Percentiles rank a stretch among this genome's conserved stretches.
Evolutionary conservation across 768 basidiomycete genomes (phyloP).

Genomic region (Baorangia bicolor): DNA sequence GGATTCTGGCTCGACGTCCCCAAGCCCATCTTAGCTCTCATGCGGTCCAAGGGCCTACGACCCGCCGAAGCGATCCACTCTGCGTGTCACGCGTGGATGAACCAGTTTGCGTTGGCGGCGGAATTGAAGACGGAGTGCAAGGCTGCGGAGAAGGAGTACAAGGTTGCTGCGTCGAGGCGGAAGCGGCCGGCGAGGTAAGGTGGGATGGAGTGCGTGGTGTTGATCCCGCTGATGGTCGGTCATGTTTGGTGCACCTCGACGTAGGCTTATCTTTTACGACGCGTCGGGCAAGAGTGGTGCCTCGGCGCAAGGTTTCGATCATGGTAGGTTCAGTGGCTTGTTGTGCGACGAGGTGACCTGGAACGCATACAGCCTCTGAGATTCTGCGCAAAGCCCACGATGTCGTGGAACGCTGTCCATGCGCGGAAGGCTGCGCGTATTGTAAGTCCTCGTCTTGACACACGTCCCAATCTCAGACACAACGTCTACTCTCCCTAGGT

Average conservation of each 20-base stretch:
- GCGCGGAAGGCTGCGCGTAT: conserved; percentile 64
- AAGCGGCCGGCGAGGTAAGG: conserved; percentile 58
- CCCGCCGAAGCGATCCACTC: conserved; percentile 83
- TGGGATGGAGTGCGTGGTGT: neutral
- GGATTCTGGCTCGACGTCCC: conserved; percentile 85
- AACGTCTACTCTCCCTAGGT: conserved; percentile 41
- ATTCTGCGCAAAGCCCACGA: conserved; percentile 59
- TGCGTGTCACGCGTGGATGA: conserved; percentile 81
- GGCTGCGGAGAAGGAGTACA: conserved; percentile 71
- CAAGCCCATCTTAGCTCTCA: conserved; percentile 45
- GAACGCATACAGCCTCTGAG: conserved; percentile 44
- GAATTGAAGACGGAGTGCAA: conserved; percentile 86
- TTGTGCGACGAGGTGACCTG: neutral
- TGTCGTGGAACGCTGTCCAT: conserved; percentile 59
- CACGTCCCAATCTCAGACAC: neutral
- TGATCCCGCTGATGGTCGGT: neutral
- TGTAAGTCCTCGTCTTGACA: conserved; percentile 45
- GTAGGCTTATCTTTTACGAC: conserved; percentile 82
- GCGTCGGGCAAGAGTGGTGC: conserved; percentile 66
- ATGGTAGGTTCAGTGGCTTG: conserved; percentile 43
- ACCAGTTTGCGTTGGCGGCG: conserved; percentile 64
- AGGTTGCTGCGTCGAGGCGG: conserved; percentile 45
- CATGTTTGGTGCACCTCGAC: neutral
- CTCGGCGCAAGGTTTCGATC: conserved; percentile 79
- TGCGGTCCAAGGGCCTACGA: conserved; percentile 55